phyloP scores from a whole-genome alignment of 257 asterid genomes.

The Solanum paucissectum region DNA sequence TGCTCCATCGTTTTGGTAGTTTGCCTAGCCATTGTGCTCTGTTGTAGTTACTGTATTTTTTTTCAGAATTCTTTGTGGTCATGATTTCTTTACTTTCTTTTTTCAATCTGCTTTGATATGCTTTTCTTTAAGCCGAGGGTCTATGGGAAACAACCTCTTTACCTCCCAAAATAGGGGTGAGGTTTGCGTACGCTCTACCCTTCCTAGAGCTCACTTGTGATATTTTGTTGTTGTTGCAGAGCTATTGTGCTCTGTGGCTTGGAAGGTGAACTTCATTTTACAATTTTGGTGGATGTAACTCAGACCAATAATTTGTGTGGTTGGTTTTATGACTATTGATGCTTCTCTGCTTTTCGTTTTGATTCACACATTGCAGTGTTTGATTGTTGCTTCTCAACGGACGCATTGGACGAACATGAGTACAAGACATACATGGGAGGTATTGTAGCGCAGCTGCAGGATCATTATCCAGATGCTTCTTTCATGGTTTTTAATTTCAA shows the following conservation, averaged over 20 bases:
- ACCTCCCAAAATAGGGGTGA: background rate
- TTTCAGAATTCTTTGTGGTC: background rate
- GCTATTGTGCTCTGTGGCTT: background rate
- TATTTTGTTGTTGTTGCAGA: background rate
- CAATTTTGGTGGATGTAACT: background rate
- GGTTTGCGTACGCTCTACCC: background rate
- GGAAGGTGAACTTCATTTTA: background rate
- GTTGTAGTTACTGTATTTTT: background rate
- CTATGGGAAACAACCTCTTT: background rate
- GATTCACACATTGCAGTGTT: conserved; percentile 45
- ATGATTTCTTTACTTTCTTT: background rate
- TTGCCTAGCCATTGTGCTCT: background rate
- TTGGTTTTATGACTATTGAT: background rate
- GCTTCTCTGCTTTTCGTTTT: background rate
- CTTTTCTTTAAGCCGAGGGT: background rate
- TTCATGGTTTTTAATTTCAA: conserved; percentile 97
- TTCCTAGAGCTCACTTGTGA: background rate
- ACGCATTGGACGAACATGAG: conserved; percentile 78
- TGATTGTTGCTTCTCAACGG: conserved; percentile 97
- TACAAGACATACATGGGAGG: conserved; percentile 83
- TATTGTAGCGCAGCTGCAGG: conserved; percentile 94
- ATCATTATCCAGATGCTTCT: conserved; percentile 92
- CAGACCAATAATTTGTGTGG: background rate
- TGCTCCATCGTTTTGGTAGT: background rate
- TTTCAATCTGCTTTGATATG: background rate